Percentiles rank a stretch among this genome's conserved stretches.
These are phyloP conservation scores for Pulveroboletus ravenelii DNA, from an alignment of 768 basidiomycete genomes.

Conservation along the genomic window DNA sequence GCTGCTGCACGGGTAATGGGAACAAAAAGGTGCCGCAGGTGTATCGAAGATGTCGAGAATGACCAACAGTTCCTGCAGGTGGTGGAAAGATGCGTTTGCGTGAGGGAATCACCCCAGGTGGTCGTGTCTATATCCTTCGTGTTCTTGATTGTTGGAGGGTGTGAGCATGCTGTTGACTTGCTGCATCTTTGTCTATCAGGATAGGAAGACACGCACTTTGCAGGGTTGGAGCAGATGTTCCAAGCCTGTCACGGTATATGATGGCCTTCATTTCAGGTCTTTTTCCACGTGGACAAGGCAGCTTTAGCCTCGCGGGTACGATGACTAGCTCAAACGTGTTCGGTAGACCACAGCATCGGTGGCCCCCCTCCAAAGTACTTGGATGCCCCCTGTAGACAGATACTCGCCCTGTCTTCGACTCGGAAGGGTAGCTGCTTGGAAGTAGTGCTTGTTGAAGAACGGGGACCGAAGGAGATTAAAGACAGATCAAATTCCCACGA, in stretches of 20 bases:
- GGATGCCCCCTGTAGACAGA: too few relatives aligned
- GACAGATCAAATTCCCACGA: not conserved
- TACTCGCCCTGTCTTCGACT: too few relatives aligned
- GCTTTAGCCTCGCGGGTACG: not conserved
- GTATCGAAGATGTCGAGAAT: conserved; percentile 10
- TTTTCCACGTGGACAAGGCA: not conserved
- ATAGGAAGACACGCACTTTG: not conserved
- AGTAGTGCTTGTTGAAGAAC: too few relatives aligned
- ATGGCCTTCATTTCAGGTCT: not conserved
- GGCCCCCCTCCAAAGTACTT: too few relatives aligned
- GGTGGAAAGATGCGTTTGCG: not conserved
- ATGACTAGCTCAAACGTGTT: too few relatives aligned
- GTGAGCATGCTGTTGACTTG: not conserved
- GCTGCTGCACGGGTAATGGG: not conserved
- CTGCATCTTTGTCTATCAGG: not conserved
- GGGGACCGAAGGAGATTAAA: too few relatives aligned
- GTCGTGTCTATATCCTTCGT: conserved; percentile 17
- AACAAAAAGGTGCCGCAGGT: not conserved
- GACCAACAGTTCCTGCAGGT: conserved; percentile 14
- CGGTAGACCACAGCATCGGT: too few relatives aligned
- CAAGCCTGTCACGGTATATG: too few relatives aligned
- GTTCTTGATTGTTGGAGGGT: conserved; percentile 1
- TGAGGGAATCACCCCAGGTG: not conserved
- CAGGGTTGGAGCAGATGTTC: not conserved
- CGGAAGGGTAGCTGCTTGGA: too few relatives aligned